phyloP scores from a whole-genome alignment of 2,329 filamentous ascomycete species.

The Zymoseptoria ardabiliae region DNA sequence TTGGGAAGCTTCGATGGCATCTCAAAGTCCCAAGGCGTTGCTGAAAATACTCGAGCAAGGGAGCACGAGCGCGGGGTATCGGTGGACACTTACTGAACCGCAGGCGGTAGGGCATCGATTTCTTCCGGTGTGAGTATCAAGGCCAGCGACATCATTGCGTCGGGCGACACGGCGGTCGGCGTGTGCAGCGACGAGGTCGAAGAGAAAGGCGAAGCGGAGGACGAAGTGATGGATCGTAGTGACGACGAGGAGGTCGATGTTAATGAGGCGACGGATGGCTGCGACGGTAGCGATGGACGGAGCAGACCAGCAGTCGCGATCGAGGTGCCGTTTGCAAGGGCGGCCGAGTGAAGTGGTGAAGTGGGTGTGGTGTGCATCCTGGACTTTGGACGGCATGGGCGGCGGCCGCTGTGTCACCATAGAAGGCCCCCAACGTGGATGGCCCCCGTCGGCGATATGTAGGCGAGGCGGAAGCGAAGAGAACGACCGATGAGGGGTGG shows the following conservation, averaged over 20 bases:
- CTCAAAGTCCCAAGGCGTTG: neutral
- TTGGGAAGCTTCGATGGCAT: neutral
- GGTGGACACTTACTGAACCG: conserved; percentile 38
- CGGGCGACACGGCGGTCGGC: neutral
- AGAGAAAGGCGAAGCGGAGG: neutral
- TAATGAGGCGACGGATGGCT: neutral
- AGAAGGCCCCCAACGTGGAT: too few species aligned
- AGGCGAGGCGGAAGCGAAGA: too few species aligned
- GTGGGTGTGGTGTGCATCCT: too few species aligned
- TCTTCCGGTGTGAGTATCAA: conserved; percentile 31
- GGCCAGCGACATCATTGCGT: conserved; percentile 1
- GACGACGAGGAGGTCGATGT: neutral
- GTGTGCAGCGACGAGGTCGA: neutral
- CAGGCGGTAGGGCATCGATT: conserved; percentile 36
- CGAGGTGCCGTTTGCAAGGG: neutral
- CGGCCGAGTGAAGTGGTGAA: neutral
- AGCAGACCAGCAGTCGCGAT: neutral
- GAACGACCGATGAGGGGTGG: too few species aligned
- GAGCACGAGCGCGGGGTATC: neutral
- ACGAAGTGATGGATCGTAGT: neutral
- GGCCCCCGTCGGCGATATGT: too few species aligned
- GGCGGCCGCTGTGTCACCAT: too few species aligned
- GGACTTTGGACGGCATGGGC: too few species aligned
- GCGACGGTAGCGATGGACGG: neutral
- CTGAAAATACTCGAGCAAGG: neutral